Base-by-base conservation (phyloP, 495 filamentous ascomycete genomes). In the Lasiosphaeris hirsuta region DNA sequence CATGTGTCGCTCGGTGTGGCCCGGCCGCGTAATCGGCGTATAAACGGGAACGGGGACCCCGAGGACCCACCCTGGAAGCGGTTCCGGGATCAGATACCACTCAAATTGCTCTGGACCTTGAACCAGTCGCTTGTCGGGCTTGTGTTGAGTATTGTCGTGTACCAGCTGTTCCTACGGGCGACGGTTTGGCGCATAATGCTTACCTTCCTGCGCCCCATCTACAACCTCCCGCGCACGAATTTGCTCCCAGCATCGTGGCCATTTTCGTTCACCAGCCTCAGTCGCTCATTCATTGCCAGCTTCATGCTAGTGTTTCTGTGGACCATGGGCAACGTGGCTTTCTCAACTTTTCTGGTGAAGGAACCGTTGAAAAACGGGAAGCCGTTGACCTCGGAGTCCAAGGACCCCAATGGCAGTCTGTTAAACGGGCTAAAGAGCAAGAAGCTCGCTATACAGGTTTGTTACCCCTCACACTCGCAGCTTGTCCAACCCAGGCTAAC, bases 401-500 rank as follows among this genome's bases (percentile, higher is more conserved):
- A 85, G 60, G 95, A 97, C 73, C 92, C 94, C 1, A 98, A 95
- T 62, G 93, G 90, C 37, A 96, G 87, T 63, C 75, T 98, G 40
- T 68, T 97, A 44, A 89, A 84, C 52, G 94, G 94, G 1, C 72
- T 98, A 45, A 90, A 85, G 59, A 83, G 87, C 15, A 92, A 82
- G 69, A 90, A 87, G 59, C 72, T 83, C 40, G 64, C 83, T n/a
- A 77, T 81, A 38, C 81, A 73, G 73, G 85, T 81, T 76, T 63
- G 74, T 66, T 54, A 19, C 55, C 61, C 54, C 57, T 2, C 15
- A 7, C 19, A 19, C 48, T 23, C 44, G n/a, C 7, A 7, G 23
- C 18, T 8, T 15, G 35, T 11, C 15, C 4, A 14, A 41, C 8
- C 10, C 5, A 18, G 19, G 58, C 68, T 75, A 61, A 74, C 54